phyloP scores from a whole-genome alignment of 176 grass and related monocot species.

The Oryza nivara region DNA sequence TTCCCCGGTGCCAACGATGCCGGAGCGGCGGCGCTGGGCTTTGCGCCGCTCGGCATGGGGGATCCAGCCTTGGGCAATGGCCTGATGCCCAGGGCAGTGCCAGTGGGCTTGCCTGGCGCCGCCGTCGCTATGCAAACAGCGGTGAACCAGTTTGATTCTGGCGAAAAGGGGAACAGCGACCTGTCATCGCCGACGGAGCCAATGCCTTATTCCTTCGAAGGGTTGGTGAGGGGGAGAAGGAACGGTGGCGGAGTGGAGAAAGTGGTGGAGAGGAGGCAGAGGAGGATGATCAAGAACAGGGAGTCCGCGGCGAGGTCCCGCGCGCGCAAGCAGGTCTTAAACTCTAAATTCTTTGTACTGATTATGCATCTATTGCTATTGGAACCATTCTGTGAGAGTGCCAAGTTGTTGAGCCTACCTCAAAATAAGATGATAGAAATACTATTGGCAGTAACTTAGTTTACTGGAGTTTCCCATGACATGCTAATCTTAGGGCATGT shows the following conservation, averaged over 20 bases:
- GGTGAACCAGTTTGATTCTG: conserved; percentile 39
- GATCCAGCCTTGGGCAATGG: conserved; percentile 45
- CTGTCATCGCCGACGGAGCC: conserved; percentile 63
- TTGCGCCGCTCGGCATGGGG: conserved; percentile 53
- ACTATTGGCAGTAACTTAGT: conserved; percentile 1
- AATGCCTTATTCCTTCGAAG: conserved; percentile 59
- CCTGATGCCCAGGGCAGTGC: conserved; percentile 45
- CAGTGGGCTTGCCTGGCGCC: conserved; percentile 44
- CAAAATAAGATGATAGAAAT: conserved; percentile 12
- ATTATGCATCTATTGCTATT: conserved; percentile 27
- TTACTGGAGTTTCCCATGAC: not conserved
- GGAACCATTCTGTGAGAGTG: not conserved
- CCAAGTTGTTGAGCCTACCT: not conserved
- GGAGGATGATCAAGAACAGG: conserved; percentile 98
- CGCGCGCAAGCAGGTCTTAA: conserved; percentile 76
- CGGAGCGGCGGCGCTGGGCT: conserved; percentile 28
- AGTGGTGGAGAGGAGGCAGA: conserved; percentile 87
- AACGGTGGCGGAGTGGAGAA: conserved; percentile 64
- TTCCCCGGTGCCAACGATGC: conserved; percentile 43
- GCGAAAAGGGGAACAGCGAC: conserved; percentile 60
- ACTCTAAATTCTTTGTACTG: conserved; percentile 4
- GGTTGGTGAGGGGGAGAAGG: conserved; percentile 60
- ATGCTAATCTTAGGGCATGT: not conserved
- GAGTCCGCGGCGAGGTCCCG: conserved; percentile 82
- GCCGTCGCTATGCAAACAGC: conserved; percentile 31